These are phyloP conservation scores for Moniliophthora roreri DNA, from an alignment of 1,284 basidiomycete species.

Conservation along the genomic window DNA sequence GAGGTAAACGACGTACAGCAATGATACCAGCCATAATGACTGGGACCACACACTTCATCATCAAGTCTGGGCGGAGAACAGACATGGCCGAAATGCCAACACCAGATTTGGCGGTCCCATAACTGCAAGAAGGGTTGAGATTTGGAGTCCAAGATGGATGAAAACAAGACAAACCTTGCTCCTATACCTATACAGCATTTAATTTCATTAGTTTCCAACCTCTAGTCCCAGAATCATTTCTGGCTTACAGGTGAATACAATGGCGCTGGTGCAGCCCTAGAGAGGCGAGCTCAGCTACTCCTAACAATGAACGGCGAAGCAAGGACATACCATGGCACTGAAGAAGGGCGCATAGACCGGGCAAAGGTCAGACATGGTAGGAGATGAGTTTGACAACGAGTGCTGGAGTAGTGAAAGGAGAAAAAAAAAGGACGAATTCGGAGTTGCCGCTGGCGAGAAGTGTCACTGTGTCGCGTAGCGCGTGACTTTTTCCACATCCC, in stretches of 20 bases:
- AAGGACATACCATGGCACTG: slow-evolving; percentile 81
- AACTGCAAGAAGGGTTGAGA: slow-evolving; percentile 41
- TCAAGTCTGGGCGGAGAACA: slow-evolving; percentile 90
- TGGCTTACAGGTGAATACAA: slow-evolving; percentile 93
- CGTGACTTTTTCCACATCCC: background rate
- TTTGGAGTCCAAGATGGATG: slow-evolving; percentile 7
- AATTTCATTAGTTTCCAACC: slow-evolving; percentile 3
- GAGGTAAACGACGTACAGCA: slow-evolving; percentile 67
- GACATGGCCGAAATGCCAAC: slow-evolving; percentile 99
- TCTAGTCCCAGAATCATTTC: background rate
- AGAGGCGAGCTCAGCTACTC: slow-evolving; percentile 14
- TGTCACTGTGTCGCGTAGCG: background rate
- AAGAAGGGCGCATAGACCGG: slow-evolving; percentile 98
- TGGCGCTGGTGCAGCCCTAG: slow-evolving; percentile 93
- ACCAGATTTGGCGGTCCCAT: slow-evolving; percentile 98
- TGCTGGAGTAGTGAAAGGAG: background rate
- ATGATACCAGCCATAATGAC: slow-evolving; percentile 99
- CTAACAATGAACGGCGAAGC: background rate
- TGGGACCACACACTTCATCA: slow-evolving; percentile 96
- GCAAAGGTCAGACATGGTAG: slow-evolving; percentile 79
- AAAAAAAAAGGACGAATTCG: background rate
- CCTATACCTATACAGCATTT: slow-evolving; percentile 54
- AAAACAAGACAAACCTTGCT: slow-evolving; percentile 53
- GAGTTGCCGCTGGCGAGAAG: background rate
- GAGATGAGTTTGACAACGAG: slow-evolving; percentile 1